Conservation (phyloP, 306 rosid species). For the Fragaria nilgerrensis region DNA sequence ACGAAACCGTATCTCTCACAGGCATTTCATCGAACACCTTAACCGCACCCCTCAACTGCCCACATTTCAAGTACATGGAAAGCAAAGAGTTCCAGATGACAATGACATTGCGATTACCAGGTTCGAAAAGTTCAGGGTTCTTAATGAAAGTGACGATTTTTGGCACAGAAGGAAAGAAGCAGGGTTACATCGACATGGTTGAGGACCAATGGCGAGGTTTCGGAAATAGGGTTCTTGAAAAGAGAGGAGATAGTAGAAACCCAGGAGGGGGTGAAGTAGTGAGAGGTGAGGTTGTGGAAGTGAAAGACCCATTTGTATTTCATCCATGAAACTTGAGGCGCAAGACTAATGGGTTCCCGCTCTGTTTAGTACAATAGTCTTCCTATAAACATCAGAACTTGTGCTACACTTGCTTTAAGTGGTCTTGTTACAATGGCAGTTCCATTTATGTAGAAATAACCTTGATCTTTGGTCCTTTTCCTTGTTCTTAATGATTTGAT, state of each 20-base stretch:
- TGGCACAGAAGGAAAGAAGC: slow-evolving; percentile 57
- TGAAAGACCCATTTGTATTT: slow-evolving; percentile 54
- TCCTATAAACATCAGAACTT: too few species aligned
- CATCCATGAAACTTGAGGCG: slow-evolving; percentile 62
- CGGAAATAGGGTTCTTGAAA: slow-evolving; percentile 33
- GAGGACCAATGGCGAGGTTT: slow-evolving; percentile 44
- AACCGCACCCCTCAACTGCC: slow-evolving; percentile 35
- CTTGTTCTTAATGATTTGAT: too few species aligned
- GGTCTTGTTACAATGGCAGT: too few species aligned
- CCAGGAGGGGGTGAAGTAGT: slow-evolving; percentile 32
- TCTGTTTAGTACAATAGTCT: background rate
- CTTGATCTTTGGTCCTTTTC: too few species aligned
- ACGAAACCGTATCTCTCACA: slow-evolving; percentile 60
- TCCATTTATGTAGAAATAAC: too few species aligned
- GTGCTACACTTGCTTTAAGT: too few species aligned
- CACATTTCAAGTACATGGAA: slow-evolving; percentile 48
- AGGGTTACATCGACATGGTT: slow-evolving; percentile 45
- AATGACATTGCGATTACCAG: slow-evolving; percentile 36
- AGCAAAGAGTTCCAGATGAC: slow-evolving; percentile 76
- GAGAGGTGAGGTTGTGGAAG: slow-evolving; percentile 36
- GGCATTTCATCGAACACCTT: slow-evolving; percentile 67
- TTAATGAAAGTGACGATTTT: slow-evolving; percentile 51
- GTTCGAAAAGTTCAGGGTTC: slow-evolving; percentile 26
- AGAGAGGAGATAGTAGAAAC: slow-evolving; percentile 33
- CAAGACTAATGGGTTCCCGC: background rate